Evolutionary conservation across 225 moss, liverwort and hornwort genomes (phyloP).

Genomic region (Sphagnum tenellum): DNA sequence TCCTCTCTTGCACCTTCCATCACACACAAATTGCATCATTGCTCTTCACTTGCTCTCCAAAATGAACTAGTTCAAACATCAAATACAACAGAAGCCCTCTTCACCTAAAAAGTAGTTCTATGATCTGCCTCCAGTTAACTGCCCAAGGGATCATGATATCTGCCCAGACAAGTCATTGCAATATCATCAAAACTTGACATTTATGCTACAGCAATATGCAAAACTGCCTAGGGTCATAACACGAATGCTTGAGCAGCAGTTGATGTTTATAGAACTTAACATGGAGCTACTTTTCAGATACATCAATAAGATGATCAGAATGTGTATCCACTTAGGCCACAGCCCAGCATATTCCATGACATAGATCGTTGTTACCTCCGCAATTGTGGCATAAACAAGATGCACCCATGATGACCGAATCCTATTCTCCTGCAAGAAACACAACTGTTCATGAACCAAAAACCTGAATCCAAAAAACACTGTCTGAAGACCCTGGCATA

Average conservation of each 20-base stretch:
- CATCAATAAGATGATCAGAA: background rate
- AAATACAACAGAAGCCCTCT: no score
- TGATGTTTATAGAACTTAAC: conserved; percentile 1
- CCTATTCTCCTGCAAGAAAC: conserved; percentile 64
- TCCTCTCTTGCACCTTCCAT: conserved; percentile 27
- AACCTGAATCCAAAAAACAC: no score
- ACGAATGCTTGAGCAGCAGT: background rate
- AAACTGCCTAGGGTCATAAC: background rate
- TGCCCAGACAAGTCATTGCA: background rate
- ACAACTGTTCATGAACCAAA: no score
- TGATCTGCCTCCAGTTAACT: no score
- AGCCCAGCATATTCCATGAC: background rate
- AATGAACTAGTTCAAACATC: no score
- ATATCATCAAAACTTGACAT: background rate
- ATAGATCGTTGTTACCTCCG: conserved; percentile 32
- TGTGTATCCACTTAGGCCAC: background rate
- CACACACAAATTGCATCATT: background rate
- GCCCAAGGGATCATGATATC: no score
- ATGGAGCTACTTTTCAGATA: background rate
- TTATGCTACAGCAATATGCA: background rate
- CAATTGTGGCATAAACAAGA: conserved; percentile 72
- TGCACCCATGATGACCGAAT: conserved; percentile 93
- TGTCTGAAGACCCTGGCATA: no score
- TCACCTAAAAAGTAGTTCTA: no score
- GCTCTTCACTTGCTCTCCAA: no score